Evolutionary conservation across 495 filamentous ascomycete species (phyloP).

Genomic region (Achaetomiella virescens): DNA sequence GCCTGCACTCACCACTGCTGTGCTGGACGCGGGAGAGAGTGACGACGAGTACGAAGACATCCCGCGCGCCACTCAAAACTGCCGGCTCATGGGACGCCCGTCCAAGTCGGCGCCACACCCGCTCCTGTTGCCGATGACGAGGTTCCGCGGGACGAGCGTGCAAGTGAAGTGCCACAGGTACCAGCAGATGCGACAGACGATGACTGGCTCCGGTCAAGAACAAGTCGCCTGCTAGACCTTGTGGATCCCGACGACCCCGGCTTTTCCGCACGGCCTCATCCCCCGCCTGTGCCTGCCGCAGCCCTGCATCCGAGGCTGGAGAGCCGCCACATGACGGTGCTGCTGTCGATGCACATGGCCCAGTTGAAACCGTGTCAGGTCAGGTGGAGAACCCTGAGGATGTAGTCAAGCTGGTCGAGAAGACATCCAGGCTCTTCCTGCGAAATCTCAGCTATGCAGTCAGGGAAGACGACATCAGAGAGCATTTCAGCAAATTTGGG

Average conservation of each 20-base stretch:
- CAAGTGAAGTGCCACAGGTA: slow-evolving; percentile 13
- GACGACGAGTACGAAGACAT: slow-evolving; percentile 64
- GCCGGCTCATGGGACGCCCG: slow-evolving; percentile 26
- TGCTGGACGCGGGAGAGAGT: slow-evolving; percentile 44
- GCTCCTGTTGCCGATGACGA: background rate
- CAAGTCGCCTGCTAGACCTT: slow-evolving; percentile 82
- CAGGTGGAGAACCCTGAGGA: slow-evolving; percentile 29
- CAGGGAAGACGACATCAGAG: slow-evolving; percentile 68
- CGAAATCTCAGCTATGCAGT: slow-evolving; percentile 81
- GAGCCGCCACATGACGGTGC: slow-evolving; percentile 19
- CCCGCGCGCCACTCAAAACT: slow-evolving; percentile 33
- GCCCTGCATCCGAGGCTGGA: slow-evolving; percentile 18
- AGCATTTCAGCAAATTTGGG: slow-evolving; percentile 64
- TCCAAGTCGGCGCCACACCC: slow-evolving; percentile 12
- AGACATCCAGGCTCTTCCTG: slow-evolving; percentile 71
- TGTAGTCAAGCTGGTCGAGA: slow-evolving; percentile 42
- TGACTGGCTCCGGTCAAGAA: slow-evolving; percentile 91
- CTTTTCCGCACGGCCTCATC: slow-evolving; percentile 20
- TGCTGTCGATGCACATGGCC: slow-evolving; percentile 20
- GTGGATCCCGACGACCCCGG: slow-evolving; percentile 52
- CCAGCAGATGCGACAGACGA: slow-evolving; percentile 55
- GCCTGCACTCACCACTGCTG: slow-evolving; percentile 43
- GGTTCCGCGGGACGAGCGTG: slow-evolving; percentile 6
- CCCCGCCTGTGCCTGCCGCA: slow-evolving; percentile 4
- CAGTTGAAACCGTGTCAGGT: slow-evolving; percentile 16